Base-by-base conservation (phyloP, 108 stramenopile genomes). In the Pelagomonas calceolata region DNA sequence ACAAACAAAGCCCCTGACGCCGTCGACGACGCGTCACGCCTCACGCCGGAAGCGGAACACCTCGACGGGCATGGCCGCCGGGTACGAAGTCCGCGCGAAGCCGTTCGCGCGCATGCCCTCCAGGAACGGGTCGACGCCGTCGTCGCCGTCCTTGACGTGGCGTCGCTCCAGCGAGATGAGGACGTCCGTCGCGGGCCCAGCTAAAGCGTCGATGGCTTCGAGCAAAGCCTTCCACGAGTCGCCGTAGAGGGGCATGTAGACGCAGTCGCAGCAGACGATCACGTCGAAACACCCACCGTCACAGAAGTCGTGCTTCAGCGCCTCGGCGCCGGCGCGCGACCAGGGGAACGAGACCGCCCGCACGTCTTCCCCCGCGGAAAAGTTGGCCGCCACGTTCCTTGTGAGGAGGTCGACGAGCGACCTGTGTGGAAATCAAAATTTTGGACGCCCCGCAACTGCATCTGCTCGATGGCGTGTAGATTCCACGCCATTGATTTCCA, bases 231-330 rank as follows among this genome's bases (percentile, higher is more conserved):
- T 77, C 89, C 89, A 92, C 26, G 79, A 77, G 67, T 86, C 73
- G 51, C 91, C 91, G 76, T 92, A 92, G 34, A 92, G 72, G 30
- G 88, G 89, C 73, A 89, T 89, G 72, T 85, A 92, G 16, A 92
- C 78, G 76, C 91, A 92, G 73, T 92, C 91, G 66, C 89, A 92
- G 71, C 90, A 89, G 31, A 92, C 64, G 43, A 89, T 84, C 51
- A 90, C 76, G 65, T 90, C 89, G 81, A 92, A 90, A 17, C 75
- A 69, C 21, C 17, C 68, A 0, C 67, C 43, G 34, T 32, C 7
- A 21, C 14, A 0, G 14, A 12, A 36, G 17, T 68, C 36, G 14
- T 68, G 37, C 26, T 16, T 21, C 21, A 68, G 37, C 37, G 1
- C 37, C 29, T 14, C 29, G 26, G 36, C 68, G 4, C 34, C 34